A percentile compares a stretch with the other conserved stretches of the same genome.
Evolutionary conservation across 176 grass and related monocot species (phyloP).

Genomic region (Raddia distichophylla): DNA sequence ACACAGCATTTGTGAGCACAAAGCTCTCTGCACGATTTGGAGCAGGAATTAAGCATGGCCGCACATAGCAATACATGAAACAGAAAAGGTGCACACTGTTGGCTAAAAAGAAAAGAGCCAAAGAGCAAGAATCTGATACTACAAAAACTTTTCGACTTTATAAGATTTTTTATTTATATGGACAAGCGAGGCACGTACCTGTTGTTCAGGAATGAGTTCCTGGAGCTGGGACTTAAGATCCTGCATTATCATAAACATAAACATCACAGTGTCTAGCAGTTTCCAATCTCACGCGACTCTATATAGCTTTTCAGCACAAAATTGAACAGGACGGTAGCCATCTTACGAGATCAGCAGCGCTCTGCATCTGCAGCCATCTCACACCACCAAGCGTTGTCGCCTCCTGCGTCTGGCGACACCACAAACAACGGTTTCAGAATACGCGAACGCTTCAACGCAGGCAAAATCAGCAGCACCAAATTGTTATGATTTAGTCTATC

Average conservation of each 20-base stretch:
- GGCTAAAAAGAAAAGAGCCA: neutral
- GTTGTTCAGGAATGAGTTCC: slow-evolving; percentile 97
- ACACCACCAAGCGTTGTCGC: slow-evolving; percentile 77
- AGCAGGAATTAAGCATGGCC: slow-evolving; percentile 28
- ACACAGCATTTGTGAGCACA: neutral
- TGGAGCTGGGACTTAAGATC: slow-evolving; percentile 91
- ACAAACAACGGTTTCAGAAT: slow-evolving; percentile 22
- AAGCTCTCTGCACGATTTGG: neutral
- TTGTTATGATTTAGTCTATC: too few relatives aligned
- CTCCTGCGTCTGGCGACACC: slow-evolving; percentile 64
- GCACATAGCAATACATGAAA: neutral
- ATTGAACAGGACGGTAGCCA: neutral
- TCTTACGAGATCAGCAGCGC: slow-evolving; percentile 75
- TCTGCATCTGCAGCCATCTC: slow-evolving; percentile 95
- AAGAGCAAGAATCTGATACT: slow-evolving; percentile 39
- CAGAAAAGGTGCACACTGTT: neutral
- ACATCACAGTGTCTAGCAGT: neutral
- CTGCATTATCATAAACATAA: slow-evolving; percentile 59
- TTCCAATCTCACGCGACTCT: neutral
- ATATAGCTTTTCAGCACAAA: neutral
- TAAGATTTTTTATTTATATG: slow-evolving; percentile 9
- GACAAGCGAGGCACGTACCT: slow-evolving; percentile 50
- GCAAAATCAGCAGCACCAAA: neutral
- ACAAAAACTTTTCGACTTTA: slow-evolving; percentile 14
- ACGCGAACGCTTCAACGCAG: neutral